Conservation (phyloP, 805 yeast genomes). For the Cyberlindnera misumaiensis region DNA sequence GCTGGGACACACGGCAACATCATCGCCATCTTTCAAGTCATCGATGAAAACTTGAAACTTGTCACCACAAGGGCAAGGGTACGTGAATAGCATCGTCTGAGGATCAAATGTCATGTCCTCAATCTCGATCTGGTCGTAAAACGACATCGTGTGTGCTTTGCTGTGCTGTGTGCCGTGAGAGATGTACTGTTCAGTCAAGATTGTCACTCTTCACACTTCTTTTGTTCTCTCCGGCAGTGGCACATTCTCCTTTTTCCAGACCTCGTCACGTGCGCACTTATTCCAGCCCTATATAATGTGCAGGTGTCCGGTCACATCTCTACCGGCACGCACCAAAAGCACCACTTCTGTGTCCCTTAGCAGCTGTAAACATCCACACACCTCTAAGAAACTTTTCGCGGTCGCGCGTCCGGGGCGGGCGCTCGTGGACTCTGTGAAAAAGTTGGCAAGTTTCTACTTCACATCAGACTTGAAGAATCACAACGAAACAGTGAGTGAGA, state of each 20-base stretch:
- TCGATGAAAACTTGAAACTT: constrained; percentile 79
- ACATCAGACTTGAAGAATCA: neutral
- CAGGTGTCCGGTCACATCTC: too few species aligned
- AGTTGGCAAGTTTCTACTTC: constrained; percentile 1
- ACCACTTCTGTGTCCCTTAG: neutral
- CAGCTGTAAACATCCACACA: neutral
- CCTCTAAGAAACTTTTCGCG: neutral
- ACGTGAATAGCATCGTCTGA: constrained; percentile 71
- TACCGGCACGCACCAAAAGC: neutral
- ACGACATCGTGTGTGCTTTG: constrained; percentile 14
- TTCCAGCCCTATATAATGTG: too few species aligned
- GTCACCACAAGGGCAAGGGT: constrained; percentile 99
- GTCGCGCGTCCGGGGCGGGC: too few species aligned
- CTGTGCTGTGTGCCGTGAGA: neutral
- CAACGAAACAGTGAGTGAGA: constrained; percentile 2
- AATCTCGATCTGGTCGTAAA: constrained; percentile 92
- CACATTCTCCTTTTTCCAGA: too few species aligned
- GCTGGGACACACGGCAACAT: constrained; percentile 93
- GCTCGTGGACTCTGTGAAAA: constrained; percentile 2
- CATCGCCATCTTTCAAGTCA: constrained; percentile 86
- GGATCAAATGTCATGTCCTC: constrained; percentile 94
- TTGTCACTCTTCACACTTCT: too few species aligned
- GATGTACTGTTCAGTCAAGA: too few species aligned
- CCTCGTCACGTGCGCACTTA: too few species aligned
- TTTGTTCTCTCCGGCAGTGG: too few species aligned